Evolutionary conservation across 257 asterid species (phyloP).

Genomic region (Nicotiana tomentosiformis): DNA sequence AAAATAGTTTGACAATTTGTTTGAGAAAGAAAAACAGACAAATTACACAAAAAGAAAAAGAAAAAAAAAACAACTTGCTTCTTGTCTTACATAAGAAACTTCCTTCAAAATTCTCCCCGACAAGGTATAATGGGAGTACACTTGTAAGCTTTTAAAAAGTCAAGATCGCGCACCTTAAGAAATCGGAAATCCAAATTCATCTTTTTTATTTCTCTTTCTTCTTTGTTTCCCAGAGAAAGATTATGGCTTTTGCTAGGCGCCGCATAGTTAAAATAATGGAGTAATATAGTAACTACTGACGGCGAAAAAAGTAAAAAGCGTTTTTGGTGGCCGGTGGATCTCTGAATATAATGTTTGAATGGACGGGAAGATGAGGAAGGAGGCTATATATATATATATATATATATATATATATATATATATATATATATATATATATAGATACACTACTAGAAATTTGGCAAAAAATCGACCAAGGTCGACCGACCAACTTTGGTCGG

Average conservation of each 20-base stretch:
- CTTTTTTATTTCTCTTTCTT: too few relatives aligned
- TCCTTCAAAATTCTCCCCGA: background rate
- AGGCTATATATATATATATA: background rate
- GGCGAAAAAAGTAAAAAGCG: background rate
- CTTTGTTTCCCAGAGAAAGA: background rate
- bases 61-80: background rate
- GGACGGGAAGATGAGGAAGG: background rate
- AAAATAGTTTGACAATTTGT: background rate
- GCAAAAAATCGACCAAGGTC: too few relatives aligned
- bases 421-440: background rate
- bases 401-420: background rate
- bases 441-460: too few relatives aligned
- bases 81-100: background rate
- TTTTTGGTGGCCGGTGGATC: background rate
- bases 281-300: background rate
- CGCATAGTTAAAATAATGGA: background rate
- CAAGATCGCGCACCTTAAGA: slow-evolving; percentile 7
- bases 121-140: background rate
- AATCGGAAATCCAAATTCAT: background rate
- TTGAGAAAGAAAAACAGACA: background rate
- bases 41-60: background rate
- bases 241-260: slow-evolving; percentile 7
- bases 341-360: background rate
- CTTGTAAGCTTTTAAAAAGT: slow-evolving; percentile 1
- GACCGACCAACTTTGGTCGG: too few relatives aligned